Evolutionary conservation across 495 filamentous ascomycete species (phyloP), one percentile per base, ranked within the genome.

Genomic region (Penicillium macrosclerotiorum): DNA sequence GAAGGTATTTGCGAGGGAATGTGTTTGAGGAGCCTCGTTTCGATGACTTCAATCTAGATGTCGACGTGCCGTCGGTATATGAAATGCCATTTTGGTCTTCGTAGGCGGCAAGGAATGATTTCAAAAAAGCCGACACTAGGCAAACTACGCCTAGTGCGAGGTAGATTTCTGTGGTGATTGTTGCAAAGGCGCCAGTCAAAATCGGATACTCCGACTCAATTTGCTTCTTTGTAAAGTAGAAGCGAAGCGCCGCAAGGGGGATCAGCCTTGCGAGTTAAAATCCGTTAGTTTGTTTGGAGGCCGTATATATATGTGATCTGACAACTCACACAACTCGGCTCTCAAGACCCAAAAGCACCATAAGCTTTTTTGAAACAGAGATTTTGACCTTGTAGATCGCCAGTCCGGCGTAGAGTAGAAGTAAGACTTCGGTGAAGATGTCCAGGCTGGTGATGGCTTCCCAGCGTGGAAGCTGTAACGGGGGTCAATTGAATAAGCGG

Each of bases 61-160:
- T 30, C 9, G 50, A 47, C 7, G 43, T 32, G 5, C 50, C 37
- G 13, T 56, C 51, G 0, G 52, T 65, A 18, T 65, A 65, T 6
- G 62, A 54, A 1, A 65, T 31, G 3, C 68, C 70, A 9, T 59
- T 37, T 4, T 64, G 51, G 13, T 63, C 52, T 24, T 60, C 59
- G 30, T 60, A 65, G n/a, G 69, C 68, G 2, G 64, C 62, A 26
- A 74, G 58, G 43, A 75, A 73, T 1, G 66, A 62, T 33, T 68
- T 71, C 5, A 76, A 34, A 2, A 62, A 61, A 4, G 63, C 57
- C 14, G 52, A 49, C 4, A 57, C 44, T n/a, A 62, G 52, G 12
- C 57, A 45, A 26, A 57, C 22, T 0, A 64, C 45, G 35, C 57
- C 59, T 16, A 60, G 40, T 1, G 50, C 48, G 6, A 67, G 29